phyloP scores from a whole-genome alignment of 176 grass and related monocot species.

The Cenchrus americanus region DNA sequence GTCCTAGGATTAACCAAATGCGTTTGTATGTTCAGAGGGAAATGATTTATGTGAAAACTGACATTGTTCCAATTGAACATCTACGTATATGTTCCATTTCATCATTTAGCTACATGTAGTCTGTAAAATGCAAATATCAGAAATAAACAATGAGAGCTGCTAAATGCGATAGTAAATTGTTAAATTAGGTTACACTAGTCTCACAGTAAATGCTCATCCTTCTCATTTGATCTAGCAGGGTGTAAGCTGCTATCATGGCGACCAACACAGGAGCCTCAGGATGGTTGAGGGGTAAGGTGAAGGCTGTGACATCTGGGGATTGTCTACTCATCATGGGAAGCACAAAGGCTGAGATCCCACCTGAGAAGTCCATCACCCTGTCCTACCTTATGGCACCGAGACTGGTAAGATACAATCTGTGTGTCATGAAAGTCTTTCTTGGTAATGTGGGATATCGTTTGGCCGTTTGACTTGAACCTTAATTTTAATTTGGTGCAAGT shows the following conservation, averaged over 20 bases:
- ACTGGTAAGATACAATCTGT: slow-evolving; percentile 60
- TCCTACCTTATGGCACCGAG: slow-evolving; percentile 88
- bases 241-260: slow-evolving; percentile 72
- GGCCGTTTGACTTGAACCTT: background rate
- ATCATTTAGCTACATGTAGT: background rate
- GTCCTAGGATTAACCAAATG: background rate
- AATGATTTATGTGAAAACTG: background rate
- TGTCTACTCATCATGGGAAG: slow-evolving; percentile 86
- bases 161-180: background rate
- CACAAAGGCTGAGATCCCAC: slow-evolving; percentile 75
- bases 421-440: slow-evolving; percentile 1
- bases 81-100: background rate
- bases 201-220: background rate
- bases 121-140: background rate
- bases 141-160: background rate
- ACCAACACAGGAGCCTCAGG: slow-evolving; percentile 58
- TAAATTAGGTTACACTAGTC: background rate
- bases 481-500: slow-evolving; percentile 7
- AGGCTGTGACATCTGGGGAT: slow-evolving; percentile 93
- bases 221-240: slow-evolving; percentile 45
- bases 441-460: slow-evolving; percentile 1
- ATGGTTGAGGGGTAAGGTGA: slow-evolving; percentile 95
- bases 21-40: background rate
- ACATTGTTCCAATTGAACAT: slow-evolving; percentile 19
- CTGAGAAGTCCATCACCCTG: slow-evolving; percentile 92